A percentile compares a stretch with the other conserved stretches of the same genome.
These are phyloP conservation scores for Scedosporium boydii DNA, from an alignment of 2,329 filamentous ascomycete genomes.

Conservation along the genomic window DNA sequence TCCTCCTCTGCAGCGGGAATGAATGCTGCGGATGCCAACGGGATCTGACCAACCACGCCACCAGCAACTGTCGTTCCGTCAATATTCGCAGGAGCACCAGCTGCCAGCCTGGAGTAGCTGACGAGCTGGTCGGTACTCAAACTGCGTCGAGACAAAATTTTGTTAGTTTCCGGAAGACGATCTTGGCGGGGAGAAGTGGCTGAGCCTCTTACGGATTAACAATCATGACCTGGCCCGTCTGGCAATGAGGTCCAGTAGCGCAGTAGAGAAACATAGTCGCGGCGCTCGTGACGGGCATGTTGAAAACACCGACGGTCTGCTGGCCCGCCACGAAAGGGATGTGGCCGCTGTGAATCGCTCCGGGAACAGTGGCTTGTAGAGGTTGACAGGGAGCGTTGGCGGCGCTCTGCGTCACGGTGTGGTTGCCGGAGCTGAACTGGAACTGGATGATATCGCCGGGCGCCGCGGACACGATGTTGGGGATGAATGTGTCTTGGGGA, in stretches of 20 bases:
- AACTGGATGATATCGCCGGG: slow-evolving; percentile 30
- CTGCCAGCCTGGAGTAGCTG: slow-evolving; percentile 16
- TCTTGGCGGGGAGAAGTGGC: not conserved
- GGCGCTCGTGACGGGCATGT: slow-evolving; percentile 31
- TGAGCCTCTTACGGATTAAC: slow-evolving; percentile 32
- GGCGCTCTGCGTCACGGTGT: slow-evolving; percentile 31
- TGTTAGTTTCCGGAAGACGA: not conserved
- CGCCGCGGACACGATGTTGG: slow-evolving; percentile 23
- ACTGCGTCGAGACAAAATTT: slow-evolving; percentile 6
- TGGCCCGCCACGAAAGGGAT: slow-evolving; percentile 27
- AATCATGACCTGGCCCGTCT: slow-evolving; percentile 39
- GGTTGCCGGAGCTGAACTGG: slow-evolving; percentile 32
- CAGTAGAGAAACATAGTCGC: slow-evolving; percentile 42
- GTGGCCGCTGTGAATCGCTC: slow-evolving; percentile 29
- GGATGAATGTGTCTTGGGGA: slow-evolving; percentile 25
- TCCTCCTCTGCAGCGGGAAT: slow-evolving; percentile 8
- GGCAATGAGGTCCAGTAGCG: slow-evolving; percentile 36
- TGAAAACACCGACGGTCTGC: slow-evolving; percentile 33
- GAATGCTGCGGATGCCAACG: slow-evolving; percentile 19
- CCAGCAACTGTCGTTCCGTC: slow-evolving; percentile 18
- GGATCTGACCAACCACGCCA: slow-evolving; percentile 18
- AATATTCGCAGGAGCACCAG: slow-evolving; percentile 13
- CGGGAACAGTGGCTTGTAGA: slow-evolving; percentile 20
- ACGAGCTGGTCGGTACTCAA: slow-evolving; percentile 18
- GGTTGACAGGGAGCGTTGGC: slow-evolving; percentile 26